Conservation (phyloP, 441 rosid species). For the Erodium texanum region DNA sequence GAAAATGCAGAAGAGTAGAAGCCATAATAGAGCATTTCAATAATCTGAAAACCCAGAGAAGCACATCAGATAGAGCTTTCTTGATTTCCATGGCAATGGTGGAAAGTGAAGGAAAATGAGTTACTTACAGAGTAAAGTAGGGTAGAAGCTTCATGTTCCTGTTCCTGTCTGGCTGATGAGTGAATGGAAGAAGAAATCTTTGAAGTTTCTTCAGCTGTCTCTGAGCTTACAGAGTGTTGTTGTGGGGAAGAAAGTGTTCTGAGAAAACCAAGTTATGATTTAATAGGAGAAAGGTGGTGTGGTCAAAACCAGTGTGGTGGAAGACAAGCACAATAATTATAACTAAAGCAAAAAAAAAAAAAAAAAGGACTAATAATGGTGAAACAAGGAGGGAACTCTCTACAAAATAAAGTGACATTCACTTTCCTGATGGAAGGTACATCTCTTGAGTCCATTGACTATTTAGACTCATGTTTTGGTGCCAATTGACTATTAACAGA, state of each 20-base stretch:
- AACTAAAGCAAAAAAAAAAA: constrained; percentile 22
- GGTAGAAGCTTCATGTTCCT: background rate
- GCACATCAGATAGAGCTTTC: background rate
- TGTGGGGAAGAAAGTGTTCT: constrained; percentile 16
- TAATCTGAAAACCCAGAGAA: constrained; percentile 8
- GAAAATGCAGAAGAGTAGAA: background rate
- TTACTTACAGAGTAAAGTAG: constrained; percentile 15
- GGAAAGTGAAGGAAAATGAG: constrained; percentile 11
- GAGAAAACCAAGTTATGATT: no score
- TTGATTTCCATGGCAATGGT: background rate
- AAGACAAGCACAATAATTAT: constrained; percentile 7
- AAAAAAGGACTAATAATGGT: constrained; percentile 11
- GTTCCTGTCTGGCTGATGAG: background rate
- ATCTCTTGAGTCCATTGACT: constrained; percentile 15
- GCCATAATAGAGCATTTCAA: background rate
- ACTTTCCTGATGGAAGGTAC: constrained; percentile 7
- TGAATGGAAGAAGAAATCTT: background rate
- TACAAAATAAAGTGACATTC: constrained; percentile 47
- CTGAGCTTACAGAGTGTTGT: background rate
- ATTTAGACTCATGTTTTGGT: constrained; percentile 13
- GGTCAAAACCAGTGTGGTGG: no score
- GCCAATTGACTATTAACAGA: background rate
- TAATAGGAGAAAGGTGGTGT: no score
- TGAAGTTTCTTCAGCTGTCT: background rate
- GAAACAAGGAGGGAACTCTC: constrained; percentile 34